A percentile compares a stretch with the other conserved stretches of the same genome.
Evolutionary conservation across 179 eudicot species (phyloP).

Genomic region (Silene vulgaris): DNA sequence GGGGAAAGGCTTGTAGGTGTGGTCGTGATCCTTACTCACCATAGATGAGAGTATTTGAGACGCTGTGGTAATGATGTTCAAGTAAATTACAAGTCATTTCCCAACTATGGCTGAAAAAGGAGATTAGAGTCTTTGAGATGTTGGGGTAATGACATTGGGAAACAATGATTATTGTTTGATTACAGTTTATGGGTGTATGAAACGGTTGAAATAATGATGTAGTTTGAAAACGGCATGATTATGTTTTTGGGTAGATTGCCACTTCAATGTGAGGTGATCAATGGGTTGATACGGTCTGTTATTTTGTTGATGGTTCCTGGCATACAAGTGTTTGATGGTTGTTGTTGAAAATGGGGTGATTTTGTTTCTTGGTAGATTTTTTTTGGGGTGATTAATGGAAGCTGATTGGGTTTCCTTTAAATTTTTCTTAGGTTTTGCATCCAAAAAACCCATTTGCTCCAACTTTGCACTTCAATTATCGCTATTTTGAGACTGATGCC

Average conservation of each 20-base stretch:
- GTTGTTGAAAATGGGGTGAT: constrained; percentile 1
- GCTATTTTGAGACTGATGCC: constrained; percentile 96
- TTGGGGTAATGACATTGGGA: background rate
- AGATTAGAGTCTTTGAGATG: too few species aligned
- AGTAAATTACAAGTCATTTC: constrained; percentile 5
- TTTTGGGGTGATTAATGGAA: background rate
- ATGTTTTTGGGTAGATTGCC: too few species aligned
- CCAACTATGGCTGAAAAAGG: background rate
- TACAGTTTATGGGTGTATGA: background rate
- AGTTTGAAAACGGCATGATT: too few species aligned
- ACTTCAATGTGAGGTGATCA: background rate
- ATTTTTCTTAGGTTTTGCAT: constrained; percentile 64
- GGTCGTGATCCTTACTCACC: background rate
- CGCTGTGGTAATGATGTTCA: background rate
- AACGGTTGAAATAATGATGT: background rate
- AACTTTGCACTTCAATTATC: constrained; percentile 91
- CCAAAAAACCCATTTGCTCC: constrained; percentile 98
- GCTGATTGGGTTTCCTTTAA: constrained; percentile 10
- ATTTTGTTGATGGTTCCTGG: background rate
- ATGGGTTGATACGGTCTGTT: background rate
- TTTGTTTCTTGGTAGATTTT: background rate
- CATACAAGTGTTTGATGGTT: background rate
- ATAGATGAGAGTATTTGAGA: background rate
- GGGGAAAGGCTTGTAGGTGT: background rate
- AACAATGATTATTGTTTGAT: background rate